These are phyloP conservation scores for Pichia nanzhaoensis DNA, from an alignment of 805 yeast species.

Conservation along the genomic window DNA sequence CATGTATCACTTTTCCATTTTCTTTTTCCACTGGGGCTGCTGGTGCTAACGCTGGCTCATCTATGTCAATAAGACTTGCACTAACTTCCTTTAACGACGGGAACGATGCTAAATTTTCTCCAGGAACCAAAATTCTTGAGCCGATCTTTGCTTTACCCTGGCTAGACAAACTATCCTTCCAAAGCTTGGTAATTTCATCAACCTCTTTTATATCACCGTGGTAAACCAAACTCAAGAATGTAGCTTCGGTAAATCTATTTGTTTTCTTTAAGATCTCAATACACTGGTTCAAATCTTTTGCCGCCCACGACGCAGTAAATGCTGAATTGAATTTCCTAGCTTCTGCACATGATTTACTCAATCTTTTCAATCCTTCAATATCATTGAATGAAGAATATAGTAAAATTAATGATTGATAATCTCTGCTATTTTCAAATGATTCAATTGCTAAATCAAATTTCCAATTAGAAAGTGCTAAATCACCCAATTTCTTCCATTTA, in stretches of 20 bases:
- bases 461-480: constrained; percentile 72
- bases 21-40: constrained; percentile 12
- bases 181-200: constrained; percentile 42
- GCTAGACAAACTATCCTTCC: constrained; percentile 56
- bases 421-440: constrained; percentile 73
- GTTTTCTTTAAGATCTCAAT: constrained; percentile 58
- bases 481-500: constrained; percentile 92
- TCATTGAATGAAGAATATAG: constrained; percentile 78
- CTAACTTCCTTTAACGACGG: constrained; percentile 36
- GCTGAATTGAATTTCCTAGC: constrained; percentile 84
- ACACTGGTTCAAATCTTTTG: constrained; percentile 62
- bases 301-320: constrained; percentile 84
- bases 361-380: constrained; percentile 46
- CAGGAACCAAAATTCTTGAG: constrained; percentile 49
- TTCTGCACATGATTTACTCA: constrained; percentile 63
- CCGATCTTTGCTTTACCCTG: constrained; percentile 54
- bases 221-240: constrained; percentile 72
- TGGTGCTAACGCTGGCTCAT: constrained; percentile 16
- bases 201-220: constrained; percentile 39
- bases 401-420: constrained; percentile 73
- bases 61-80: constrained; percentile 24
- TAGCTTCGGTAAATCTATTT: constrained; percentile 76
- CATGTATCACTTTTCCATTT: constrained; percentile 16
- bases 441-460: constrained; percentile 73
- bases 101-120: constrained; percentile 28